Evolutionary conservation across 2,329 filamentous ascomycete species (phyloP).

Genomic region (Cadophora malorum): DNA sequence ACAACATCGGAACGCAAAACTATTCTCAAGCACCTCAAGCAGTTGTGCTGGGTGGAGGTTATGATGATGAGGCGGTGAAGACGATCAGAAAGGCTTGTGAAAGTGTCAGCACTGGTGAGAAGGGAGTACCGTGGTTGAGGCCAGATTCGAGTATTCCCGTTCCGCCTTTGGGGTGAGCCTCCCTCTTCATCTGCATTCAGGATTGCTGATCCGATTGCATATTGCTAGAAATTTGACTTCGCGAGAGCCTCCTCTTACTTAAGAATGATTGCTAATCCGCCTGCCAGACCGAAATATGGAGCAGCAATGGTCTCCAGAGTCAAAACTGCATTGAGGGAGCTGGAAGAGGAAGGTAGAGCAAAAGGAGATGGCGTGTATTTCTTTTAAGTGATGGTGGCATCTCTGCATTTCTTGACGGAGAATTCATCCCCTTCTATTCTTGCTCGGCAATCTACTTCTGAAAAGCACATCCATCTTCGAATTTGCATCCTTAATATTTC

Average conservation of each 20-base stretch:
- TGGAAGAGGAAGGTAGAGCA: slow-evolving; percentile 16
- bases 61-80: slow-evolving; percentile 12
- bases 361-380: slow-evolving; percentile 18
- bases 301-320: slow-evolving; percentile 9
- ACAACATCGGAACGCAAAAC: slow-evolving; percentile 16
- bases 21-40: slow-evolving; percentile 12
- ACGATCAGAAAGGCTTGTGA: slow-evolving; percentile 14
- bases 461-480: too few species aligned
- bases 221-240: not conserved
- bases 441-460: too few species aligned
- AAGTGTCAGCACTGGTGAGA: slow-evolving; percentile 1
- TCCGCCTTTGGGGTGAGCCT: slow-evolving; percentile 14
- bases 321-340: slow-evolving; percentile 9
- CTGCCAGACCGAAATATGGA: slow-evolving; percentile 5
- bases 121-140: slow-evolving; percentile 17
- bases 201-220: too few species aligned
- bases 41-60: slow-evolving; percentile 5
- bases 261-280: not conserved
- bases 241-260: not conserved
- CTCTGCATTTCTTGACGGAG: too few species aligned
- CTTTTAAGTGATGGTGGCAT: not conserved
- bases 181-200: too few species aligned
- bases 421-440: too few species aligned
- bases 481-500: too few species aligned
- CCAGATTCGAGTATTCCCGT: slow-evolving; percentile 12